These are phyloP conservation scores for Alopecurus myosuroides DNA, from an alignment of 176 grass and related monocot genomes.

Conservation along the genomic window DNA sequence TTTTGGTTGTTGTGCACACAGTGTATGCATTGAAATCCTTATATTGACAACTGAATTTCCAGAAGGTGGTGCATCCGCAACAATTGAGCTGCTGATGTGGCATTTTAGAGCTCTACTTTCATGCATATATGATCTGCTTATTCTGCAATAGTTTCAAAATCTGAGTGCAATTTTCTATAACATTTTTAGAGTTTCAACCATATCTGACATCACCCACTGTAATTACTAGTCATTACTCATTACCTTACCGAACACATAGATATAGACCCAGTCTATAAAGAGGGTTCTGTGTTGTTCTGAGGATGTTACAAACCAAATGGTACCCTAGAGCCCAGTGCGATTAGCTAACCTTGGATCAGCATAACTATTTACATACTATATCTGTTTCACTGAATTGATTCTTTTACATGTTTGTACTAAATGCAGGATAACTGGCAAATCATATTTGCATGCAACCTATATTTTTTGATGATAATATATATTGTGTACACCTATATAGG, in stretches of 20 bases:
- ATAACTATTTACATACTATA: background rate
- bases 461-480: background rate
- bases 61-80: background rate
- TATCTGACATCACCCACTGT: background rate
- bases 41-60: background rate
- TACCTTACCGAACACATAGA: background rate
- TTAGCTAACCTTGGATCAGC: background rate
- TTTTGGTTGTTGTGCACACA: background rate
- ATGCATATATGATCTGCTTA: background rate
- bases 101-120: background rate
- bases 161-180: background rate
- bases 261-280: background rate
- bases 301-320: background rate
- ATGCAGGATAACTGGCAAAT: background rate
- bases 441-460: background rate
- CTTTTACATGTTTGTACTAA: slow-evolving; percentile 7
- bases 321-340: background rate
- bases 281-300: background rate
- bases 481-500: background rate
- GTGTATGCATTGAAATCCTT: background rate
- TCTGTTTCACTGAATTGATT: background rate
- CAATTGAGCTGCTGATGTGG: slow-evolving; percentile 25
- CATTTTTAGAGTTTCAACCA: background rate
- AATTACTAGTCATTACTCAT: background rate
- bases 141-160: slow-evolving; percentile 10